Evolutionary conservation across 2,329 filamentous ascomycete genomes (phyloP), one percentile per base, ranked within the genome.

Genomic region (Penicillium nordicum): DNA sequence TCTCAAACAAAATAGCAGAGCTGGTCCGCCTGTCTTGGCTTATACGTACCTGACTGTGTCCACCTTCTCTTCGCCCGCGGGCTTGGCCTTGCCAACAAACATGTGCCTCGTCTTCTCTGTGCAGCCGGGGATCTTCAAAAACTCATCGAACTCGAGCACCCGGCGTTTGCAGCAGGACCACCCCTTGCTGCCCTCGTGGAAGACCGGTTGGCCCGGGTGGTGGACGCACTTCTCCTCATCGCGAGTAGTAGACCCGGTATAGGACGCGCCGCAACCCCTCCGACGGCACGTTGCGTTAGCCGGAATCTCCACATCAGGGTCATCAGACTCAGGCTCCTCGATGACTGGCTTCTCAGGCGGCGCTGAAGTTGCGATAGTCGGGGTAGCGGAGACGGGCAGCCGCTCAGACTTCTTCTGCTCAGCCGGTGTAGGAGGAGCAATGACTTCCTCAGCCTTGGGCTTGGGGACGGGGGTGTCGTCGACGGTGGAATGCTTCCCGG

Each of bases 161-260:
- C 92, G 84, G 67, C 91, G 82, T 83, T 97, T 97, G 79, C 94
- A 99, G 80, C 94, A 99, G 57, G 87, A 92, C 82, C 94, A 99
- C 1, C 94, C 94, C 79, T 99, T 99, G 78, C 90, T 96, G 36
- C 94, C 94, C 79, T 99, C 94, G 74, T 99, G 94, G 78, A 99
- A 99, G 64, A 99, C 88, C 25, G 94, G 90, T 23, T 83, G 85
- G 5, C 94, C 94, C 0, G 94, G 92, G 75, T 99, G 94, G 70
- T 96, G 88, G 45, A 90, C 82, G 72, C 94, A 99, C 59, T 84
- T 81, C 78, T 97, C 92, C 1, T 80, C 83, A 32, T 88, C 85
- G 62, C 89, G 79, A 34, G 78, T 74, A 42, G 78, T 71, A 0
- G 83, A 83, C 60, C 82, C 83, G 54, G 80, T 67, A 47, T 92